Evolutionary conservation across 208 protist genomes (phyloP).

Genomic region (Leishmania turanica): DNA sequence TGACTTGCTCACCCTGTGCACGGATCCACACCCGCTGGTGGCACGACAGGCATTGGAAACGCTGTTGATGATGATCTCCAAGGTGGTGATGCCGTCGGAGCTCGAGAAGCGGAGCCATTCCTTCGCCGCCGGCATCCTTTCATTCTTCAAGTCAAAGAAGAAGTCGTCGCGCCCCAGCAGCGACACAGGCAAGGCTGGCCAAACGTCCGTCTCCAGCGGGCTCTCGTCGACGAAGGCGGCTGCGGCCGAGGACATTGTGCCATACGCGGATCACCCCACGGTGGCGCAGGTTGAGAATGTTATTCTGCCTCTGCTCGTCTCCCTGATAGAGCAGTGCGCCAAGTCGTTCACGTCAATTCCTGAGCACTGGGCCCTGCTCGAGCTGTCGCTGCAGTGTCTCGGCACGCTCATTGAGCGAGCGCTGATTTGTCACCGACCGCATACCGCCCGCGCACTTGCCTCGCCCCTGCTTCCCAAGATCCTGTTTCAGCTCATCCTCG

Average conservation of each 20-base stretch:
- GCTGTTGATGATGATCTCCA: constrained; percentile 65
- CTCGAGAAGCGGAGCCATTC: constrained; percentile 37
- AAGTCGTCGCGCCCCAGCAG: constrained; percentile 15
- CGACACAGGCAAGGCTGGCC: constrained; percentile 10
- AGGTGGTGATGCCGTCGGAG: constrained; percentile 80
- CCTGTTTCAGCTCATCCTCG: constrained; percentile 65
- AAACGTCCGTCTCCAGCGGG: background rate
- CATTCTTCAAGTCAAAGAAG: constrained; percentile 52
- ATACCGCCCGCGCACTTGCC: constrained; percentile 61
- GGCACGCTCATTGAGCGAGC: constrained; percentile 75
- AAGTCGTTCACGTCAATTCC: constrained; percentile 43
- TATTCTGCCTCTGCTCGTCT: constrained; percentile 71
- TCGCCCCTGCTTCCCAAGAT: constrained; percentile 50
- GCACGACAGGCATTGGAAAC: constrained; percentile 78
- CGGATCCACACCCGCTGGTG: constrained; percentile 55
- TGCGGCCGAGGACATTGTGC: constrained; percentile 24
- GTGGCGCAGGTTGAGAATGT: constrained; percentile 75
- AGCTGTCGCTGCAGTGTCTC: constrained; percentile 74
- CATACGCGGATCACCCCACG: constrained; percentile 50
- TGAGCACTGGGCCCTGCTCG: constrained; percentile 78
- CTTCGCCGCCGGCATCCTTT: constrained; percentile 33
- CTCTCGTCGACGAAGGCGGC: background rate
- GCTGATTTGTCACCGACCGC: constrained; percentile 68
- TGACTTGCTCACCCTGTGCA: constrained; percentile 73
- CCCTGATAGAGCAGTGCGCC: constrained; percentile 61